Evolutionary conservation across 257 asterid species (phyloP).

Genomic region (Cruciata laevipes): DNA sequence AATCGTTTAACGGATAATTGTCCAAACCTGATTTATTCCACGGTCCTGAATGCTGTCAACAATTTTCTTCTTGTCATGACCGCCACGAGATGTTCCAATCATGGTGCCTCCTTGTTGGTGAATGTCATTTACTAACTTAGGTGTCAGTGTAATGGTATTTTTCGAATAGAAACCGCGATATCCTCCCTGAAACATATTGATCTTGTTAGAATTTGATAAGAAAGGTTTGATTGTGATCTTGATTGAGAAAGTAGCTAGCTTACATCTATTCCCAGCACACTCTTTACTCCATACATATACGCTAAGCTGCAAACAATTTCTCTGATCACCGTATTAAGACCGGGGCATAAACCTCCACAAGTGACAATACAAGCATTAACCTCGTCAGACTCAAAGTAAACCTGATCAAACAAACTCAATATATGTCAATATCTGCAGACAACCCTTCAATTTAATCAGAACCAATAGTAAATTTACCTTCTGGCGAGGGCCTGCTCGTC

Average conservation of each 20-base stretch:
- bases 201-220: slow-evolving; percentile 11
- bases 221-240: not conserved
- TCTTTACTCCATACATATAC: slow-evolving; percentile 74
- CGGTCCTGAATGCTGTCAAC: slow-evolving; percentile 94
- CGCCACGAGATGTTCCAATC: slow-evolving; percentile 83
- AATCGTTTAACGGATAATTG: not conserved
- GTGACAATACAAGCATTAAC: slow-evolving; percentile 89
- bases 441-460: not conserved
- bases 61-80: slow-evolving; percentile 73
- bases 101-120: slow-evolving; percentile 94
- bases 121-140: slow-evolving; percentile 64
- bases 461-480: slow-evolving; percentile 29
- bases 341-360: slow-evolving; percentile 95
- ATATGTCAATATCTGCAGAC: not conserved
- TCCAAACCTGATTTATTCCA: slow-evolving; percentile 70
- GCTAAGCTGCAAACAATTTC: slow-evolving; percentile 81
- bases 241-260: slow-evolving; percentile 17
- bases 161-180: slow-evolving; percentile 75
- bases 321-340: slow-evolving; percentile 84
- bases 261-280: slow-evolving; percentile 77
- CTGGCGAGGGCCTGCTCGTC: slow-evolving; percentile 97
- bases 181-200: slow-evolving; percentile 59
- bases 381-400: slow-evolving; percentile 72
- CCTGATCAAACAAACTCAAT: slow-evolving; percentile 34
- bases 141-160: slow-evolving; percentile 59